These are phyloP conservation scores for Asterochloris erici DNA, from an alignment of 139 green algal genomes.

Conservation along the genomic window DNA sequence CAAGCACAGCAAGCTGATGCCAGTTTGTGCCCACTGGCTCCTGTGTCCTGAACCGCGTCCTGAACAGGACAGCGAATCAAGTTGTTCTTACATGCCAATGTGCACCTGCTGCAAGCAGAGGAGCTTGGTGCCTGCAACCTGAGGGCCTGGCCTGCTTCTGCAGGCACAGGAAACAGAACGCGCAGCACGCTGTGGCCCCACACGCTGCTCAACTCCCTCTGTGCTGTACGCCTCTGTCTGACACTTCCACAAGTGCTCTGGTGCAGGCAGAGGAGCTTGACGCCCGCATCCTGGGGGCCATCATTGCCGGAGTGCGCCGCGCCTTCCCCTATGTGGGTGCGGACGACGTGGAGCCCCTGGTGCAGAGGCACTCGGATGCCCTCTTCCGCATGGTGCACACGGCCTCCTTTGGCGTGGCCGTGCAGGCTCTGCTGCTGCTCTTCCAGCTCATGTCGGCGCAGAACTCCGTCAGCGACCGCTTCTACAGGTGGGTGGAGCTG, in stretches of 20 bases:
- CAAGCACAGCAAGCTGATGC: too few relatives aligned
- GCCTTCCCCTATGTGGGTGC: slow-evolving; percentile 88
- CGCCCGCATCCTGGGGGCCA: slow-evolving; percentile 69
- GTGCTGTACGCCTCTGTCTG: too few relatives aligned
- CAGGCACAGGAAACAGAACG: not conserved
- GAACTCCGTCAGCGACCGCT: slow-evolving; percentile 73
- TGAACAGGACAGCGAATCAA: too few relatives aligned
- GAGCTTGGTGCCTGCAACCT: not conserved
- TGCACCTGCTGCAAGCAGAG: too few relatives aligned
- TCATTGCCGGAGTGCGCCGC: slow-evolving; percentile 86
- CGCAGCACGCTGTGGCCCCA: too few relatives aligned
- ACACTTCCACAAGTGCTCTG: too few relatives aligned
- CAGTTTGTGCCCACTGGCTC: too few relatives aligned
- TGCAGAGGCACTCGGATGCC: slow-evolving; percentile 61
- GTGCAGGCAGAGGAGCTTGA: slow-evolving; percentile 42
- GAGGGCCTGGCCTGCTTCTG: not conserved
- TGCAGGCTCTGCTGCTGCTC: slow-evolving; percentile 90
- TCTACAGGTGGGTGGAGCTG: slow-evolving; percentile 61
- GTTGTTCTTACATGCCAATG: too few relatives aligned
- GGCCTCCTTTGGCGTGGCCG: slow-evolving; percentile 71
- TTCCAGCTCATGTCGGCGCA: slow-evolving; percentile 72
- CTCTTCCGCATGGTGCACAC: slow-evolving; percentile 91
- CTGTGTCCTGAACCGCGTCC: too few relatives aligned
- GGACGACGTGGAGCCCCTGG: slow-evolving; percentile 56
- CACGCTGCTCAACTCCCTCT: too few relatives aligned